A percentile compares a stretch with the other conserved stretches of the same genome.
Evolutionary conservation across 2,329 filamentous ascomycete species (phyloP).

Genomic region (Microcyclosporella mali): DNA sequence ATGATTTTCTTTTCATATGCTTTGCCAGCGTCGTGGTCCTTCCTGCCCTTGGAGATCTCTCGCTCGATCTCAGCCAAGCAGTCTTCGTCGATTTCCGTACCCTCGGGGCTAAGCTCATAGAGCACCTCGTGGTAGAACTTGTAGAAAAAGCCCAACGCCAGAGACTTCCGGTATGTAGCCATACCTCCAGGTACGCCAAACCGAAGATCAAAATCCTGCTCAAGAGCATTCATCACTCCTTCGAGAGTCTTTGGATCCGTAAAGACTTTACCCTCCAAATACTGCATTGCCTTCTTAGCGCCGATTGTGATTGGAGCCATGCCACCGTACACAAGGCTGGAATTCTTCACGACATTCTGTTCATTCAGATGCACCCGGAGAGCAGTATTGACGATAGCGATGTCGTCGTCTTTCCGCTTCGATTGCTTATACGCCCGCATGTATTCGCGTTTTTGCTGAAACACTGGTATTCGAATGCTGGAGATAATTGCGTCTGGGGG

Average conservation of each 20-base stretch:
- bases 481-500: conserved; percentile 77
- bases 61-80: conserved; percentile 80
- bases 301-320: conserved; percentile 91
- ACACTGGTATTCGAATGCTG: conserved; percentile 76
- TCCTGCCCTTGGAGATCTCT: conserved; percentile 69
- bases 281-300: conserved; percentile 70
- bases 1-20: conserved; percentile 78
- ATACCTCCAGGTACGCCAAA: conserved; percentile 95
- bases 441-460: conserved; percentile 68
- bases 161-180: conserved; percentile 88
- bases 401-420: conserved; percentile 96
- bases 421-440: conserved; percentile 91
- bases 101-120: conserved; percentile 48
- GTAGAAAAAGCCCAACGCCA: conserved; percentile 93
- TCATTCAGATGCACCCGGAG: conserved; percentile 67
- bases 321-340: conserved; percentile 82
- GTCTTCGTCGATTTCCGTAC: conserved; percentile 59
- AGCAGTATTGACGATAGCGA: conserved; percentile 91
- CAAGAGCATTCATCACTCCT: conserved; percentile 82
- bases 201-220: conserved; percentile 76
- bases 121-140: conserved; percentile 91
- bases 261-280: conserved; percentile 69
- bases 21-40: conserved; percentile 67
- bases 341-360: conserved; percentile 63
- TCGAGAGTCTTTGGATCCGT: conserved; percentile 79